A percentile compares a stretch with the other conserved stretches of the same genome.
Conservation (phyloP, 2,329 filamentous ascomycete species). For the Onygenales sp. region DNA sequence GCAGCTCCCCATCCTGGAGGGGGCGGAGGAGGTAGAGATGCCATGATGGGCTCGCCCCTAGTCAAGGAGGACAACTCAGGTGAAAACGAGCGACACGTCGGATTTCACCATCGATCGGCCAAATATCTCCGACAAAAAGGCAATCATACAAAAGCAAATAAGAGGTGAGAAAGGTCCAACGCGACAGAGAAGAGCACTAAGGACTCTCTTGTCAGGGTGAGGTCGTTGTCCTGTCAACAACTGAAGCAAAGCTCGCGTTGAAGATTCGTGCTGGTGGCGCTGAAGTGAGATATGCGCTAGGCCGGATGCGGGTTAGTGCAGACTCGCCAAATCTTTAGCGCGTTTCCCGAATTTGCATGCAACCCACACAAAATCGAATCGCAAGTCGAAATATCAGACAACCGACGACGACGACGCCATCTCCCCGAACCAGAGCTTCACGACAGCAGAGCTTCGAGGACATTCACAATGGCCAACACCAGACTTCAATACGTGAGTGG, state of each 20-base stretch:
- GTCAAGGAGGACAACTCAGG: not conserved
- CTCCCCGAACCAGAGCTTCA: constrained; percentile 30
- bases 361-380: constrained; percentile 35
- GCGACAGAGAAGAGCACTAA: not conserved
- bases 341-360: constrained; percentile 25
- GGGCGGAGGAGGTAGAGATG: constrained; percentile 55
- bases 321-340: constrained; percentile 31
- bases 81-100: constrained; percentile 3
- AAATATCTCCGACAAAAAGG: not conserved
- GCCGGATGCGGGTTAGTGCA: constrained; percentile 19
- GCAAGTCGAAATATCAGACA: constrained; percentile 31
- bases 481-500: constrained; percentile 41
- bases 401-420: constrained; percentile 33
- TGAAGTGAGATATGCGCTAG: constrained; percentile 15
- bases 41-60: constrained; percentile 35
- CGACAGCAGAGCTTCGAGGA: constrained; percentile 32
- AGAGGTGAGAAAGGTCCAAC: not conserved
- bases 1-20: constrained; percentile 55
- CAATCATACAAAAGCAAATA: not conserved
- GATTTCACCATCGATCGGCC: constrained; percentile 5
- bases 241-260: constrained; percentile 7
- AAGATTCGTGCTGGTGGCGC: constrained; percentile 24
- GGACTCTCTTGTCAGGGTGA: not conserved
- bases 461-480: constrained; percentile 44
- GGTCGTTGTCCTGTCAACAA: not conserved